phyloP scores from a whole-genome alignment of 257 asterid genomes.

The Ajuga chamaepitys region DNA sequence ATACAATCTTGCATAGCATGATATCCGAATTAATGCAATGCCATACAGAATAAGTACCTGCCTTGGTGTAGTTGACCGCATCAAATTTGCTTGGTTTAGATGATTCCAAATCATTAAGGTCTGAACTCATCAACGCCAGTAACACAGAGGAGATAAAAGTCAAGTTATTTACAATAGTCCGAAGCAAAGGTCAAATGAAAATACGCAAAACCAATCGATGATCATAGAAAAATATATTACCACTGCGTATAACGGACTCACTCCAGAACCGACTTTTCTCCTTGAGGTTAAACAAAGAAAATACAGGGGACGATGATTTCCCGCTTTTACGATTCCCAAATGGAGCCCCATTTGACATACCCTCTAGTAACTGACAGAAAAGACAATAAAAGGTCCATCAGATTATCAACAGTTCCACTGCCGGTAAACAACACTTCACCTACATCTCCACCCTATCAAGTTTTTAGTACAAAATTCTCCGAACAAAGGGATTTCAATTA shows the following conservation, averaged over 20 bases:
- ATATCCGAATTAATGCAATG: slow-evolving; percentile 13
- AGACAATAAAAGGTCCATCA: slow-evolving; percentile 5
- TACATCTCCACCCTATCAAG: background rate
- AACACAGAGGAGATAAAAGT: background rate
- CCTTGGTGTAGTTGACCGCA: slow-evolving; percentile 83
- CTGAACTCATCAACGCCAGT: slow-evolving; percentile 34
- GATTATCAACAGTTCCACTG: background rate
- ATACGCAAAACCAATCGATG: background rate
- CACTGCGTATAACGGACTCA: slow-evolving; percentile 81
- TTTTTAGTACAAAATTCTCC: background rate
- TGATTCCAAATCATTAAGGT: slow-evolving; percentile 68
- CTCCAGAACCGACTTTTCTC: slow-evolving; percentile 95
- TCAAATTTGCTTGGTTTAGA: slow-evolving; percentile 50
- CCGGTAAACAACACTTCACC: background rate
- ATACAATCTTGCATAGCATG: background rate
- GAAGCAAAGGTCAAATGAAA: slow-evolving; percentile 1
- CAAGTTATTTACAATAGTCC: background rate
- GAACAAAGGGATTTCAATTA: background rate
- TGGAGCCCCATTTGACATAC: slow-evolving; percentile 54
- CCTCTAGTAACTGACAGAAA: slow-evolving; percentile 43
- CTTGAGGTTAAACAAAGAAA: slow-evolving; percentile 87
- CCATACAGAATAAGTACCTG: slow-evolving; percentile 70
- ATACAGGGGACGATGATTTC: slow-evolving; percentile 53
- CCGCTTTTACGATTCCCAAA: slow-evolving; percentile 47
- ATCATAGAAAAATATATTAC: slow-evolving; percentile 25